phyloP scores from a whole-genome alignment of 31 red algal genomes.

The Odonthalia washingtoniensis region DNA sequence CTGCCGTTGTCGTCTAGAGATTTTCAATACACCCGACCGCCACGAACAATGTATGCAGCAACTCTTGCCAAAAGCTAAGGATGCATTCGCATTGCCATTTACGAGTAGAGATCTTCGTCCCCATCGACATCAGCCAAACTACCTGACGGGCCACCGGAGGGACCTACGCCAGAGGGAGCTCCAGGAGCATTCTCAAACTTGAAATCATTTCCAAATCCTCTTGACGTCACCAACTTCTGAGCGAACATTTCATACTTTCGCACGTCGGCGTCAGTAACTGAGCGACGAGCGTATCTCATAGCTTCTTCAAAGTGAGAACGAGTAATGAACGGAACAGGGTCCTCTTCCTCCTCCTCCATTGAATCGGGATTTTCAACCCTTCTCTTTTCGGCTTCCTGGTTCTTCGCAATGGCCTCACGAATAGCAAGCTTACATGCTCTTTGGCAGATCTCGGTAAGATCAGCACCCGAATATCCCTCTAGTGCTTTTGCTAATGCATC shows the following conservation, averaged over 20 bases:
- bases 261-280: conserved; percentile 96
- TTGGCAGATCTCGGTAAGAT: conserved; percentile 99
- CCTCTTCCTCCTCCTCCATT: conserved; percentile 91
- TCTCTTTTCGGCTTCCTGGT: conserved; percentile 83
- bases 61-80: too few relatives aligned
- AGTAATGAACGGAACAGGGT: conserved; percentile 96
- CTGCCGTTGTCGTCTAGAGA: too few relatives aligned
- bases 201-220: conserved; percentile 99
- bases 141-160: conserved; percentile 63
- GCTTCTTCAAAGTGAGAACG: conserved; percentile 98
- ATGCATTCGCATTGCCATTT: too few relatives aligned
- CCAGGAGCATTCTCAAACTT: conserved; percentile 85
- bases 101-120: conserved; percentile 91
- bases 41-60: too few relatives aligned
- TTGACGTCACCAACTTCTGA: conserved; percentile 87
- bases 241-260: conserved; percentile 99
- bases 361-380: conserved; percentile 72
- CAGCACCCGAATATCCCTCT: conserved; percentile 99
- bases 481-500: conserved; percentile 86
- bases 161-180: conserved; percentile 45
- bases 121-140: conserved; percentile 76
- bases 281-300: conserved; percentile 96
- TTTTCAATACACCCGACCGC: too few relatives aligned
- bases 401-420: conserved; percentile 94
- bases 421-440: conserved; percentile 99